A percentile compares a stretch with the other conserved stretches of the same genome.
Evolutionary conservation across 352 stramenopile species (phyloP).

Genomic region (Pythium oligandrum): DNA sequence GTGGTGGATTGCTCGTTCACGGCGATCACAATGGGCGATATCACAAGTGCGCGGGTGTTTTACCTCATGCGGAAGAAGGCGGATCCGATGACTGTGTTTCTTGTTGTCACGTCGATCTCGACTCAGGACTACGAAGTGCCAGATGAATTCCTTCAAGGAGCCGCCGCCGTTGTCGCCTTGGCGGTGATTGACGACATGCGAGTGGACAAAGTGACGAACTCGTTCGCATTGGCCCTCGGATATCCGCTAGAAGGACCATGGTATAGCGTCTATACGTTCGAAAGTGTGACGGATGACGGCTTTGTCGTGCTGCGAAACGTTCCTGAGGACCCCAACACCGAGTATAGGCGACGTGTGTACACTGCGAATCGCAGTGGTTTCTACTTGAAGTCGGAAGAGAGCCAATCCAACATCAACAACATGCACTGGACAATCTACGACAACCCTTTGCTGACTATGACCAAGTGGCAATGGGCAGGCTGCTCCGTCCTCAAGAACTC

Average conservation of each 20-base stretch:
- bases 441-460: not conserved
- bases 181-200: slow-evolving; percentile 10
- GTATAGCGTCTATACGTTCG: slow-evolving; percentile 1
- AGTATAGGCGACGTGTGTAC: not conserved
- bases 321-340: not conserved
- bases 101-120: slow-evolving; percentile 4
- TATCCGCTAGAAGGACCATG: slow-evolving; percentile 7
- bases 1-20: slow-evolving; percentile 10
- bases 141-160: not conserved
- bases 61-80: slow-evolving; percentile 5
- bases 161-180: not conserved
- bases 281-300: not conserved
- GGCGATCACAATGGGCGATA: not conserved
- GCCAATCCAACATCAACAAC: slow-evolving; percentile 15
- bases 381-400: slow-evolving; percentile 9
- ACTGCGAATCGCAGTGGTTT: slow-evolving; percentile 5
- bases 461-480: not conserved
- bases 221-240: slow-evolving; percentile 2
- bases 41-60: slow-evolving; percentile 3
- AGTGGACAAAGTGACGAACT: not conserved
- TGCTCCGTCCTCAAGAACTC: slow-evolving; percentile 19
- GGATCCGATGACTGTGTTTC: slow-evolving; percentile 5
- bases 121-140: slow-evolving; percentile 12
- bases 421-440: not conserved
- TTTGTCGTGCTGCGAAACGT: not conserved